These are phyloP conservation scores for Diplocarpon mali DNA, from an alignment of 2,329 filamentous ascomycete genomes.

Conservation along the genomic window DNA sequence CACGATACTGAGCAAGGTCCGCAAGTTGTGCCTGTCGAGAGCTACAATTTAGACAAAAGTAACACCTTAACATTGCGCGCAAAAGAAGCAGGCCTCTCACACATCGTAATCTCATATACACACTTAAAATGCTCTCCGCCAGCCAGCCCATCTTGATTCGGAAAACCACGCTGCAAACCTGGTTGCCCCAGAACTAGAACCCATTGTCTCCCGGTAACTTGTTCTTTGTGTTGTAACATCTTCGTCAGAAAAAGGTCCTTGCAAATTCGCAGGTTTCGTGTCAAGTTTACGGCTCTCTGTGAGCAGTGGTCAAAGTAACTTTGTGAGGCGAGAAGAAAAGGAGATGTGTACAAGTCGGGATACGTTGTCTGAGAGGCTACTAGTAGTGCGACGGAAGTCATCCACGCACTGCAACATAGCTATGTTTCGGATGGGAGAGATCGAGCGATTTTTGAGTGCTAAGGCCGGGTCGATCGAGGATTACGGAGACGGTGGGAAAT, in stretches of 20 bases:
- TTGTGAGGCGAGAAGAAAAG: conserved; percentile 11
- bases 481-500: conserved; percentile 7
- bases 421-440: conserved; percentile 23
- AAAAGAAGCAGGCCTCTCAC: conserved; percentile 11
- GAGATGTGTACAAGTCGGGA: conserved; percentile 20
- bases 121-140: conserved; percentile 15
- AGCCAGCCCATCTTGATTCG: background rate
- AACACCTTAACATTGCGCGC: conserved; percentile 14
- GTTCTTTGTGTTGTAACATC: conserved; percentile 9
- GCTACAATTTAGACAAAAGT: conserved; percentile 14
- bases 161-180: background rate
- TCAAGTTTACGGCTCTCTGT: conserved; percentile 11
- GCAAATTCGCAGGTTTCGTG: conserved; percentile 5
- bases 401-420: conserved; percentile 21
- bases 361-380: conserved; percentile 11
- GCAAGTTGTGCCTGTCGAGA: conserved; percentile 4
- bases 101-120: conserved; percentile 25
- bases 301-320: conserved; percentile 17
- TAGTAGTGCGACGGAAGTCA: conserved; percentile 10
- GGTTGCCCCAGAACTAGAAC: conserved; percentile 6
- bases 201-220: conserved; percentile 8
- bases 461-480: conserved; percentile 16
- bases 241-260: background rate
- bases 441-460: conserved; percentile 15
- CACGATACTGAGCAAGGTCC: conserved; percentile 6